A percentile compares a stretch with the other conserved stretches of the same genome.
Evolutionary conservation across 345 rosid species (phyloP).

Genomic region (Brassica juncea): DNA sequence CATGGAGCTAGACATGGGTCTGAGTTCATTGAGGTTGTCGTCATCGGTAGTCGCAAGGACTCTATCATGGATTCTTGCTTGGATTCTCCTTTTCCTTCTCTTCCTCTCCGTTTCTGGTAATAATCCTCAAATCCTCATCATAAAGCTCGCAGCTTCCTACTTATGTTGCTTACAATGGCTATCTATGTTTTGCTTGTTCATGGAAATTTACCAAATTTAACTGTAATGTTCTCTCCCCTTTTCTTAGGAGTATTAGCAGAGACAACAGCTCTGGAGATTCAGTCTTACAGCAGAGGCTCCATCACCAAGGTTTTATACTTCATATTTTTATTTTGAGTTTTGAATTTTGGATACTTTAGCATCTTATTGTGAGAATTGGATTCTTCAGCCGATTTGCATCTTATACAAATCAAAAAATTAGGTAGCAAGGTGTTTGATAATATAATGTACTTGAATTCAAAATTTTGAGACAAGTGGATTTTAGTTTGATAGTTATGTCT

Average conservation of each 20-base stretch:
- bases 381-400: neutral
- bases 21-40: constrained; percentile 60
- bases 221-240: neutral
- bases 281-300: constrained; percentile 60
- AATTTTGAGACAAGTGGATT: neutral
- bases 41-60: constrained; percentile 80
- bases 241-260: constrained; percentile 56
- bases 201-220: neutral
- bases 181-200: neutral
- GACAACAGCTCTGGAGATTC: constrained; percentile 49
- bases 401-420: neutral
- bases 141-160: neutral
- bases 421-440: neutral
- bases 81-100: constrained; percentile 61
- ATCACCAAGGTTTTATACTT: constrained; percentile 43
- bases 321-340: neutral
- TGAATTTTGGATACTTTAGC: neutral
- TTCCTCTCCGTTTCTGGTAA: constrained; percentile 80
- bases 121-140: neutral
- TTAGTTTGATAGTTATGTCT: neutral
- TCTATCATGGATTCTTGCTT: constrained; percentile 74
- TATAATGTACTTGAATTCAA: neutral
- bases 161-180: neutral
- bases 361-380: neutral
- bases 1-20: constrained; percentile 14